These are phyloP conservation scores for Globisporangium okanoganense DNA, from an alignment of 352 stramenopile genomes.

Conservation along the genomic window DNA sequence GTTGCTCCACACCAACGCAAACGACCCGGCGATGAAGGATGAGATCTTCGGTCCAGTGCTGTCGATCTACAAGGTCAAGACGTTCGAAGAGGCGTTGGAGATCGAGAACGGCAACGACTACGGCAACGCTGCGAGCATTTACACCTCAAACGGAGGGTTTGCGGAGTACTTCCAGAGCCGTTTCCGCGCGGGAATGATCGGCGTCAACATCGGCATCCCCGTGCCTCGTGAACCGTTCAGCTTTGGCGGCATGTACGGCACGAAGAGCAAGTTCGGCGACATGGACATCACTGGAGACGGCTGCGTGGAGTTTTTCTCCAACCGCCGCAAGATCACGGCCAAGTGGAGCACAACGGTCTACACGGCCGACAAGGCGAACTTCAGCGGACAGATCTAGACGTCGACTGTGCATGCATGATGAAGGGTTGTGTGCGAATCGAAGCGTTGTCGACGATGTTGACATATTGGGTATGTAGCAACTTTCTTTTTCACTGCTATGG, in stretches of 20 bases:
- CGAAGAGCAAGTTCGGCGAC: conserved; percentile 96
- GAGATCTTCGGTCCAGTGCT: conserved; percentile 99
- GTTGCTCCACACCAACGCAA: conserved; percentile 85
- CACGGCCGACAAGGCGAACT: conserved; percentile 57
- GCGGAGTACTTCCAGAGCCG: conserved; percentile 93
- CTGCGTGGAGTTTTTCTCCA: conserved; percentile 97
- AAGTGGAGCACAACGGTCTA: conserved; percentile 86
- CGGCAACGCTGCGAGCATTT: conserved; percentile 96
- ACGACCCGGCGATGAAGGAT: conserved; percentile 89
- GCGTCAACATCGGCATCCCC: conserved; percentile 96
- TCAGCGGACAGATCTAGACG: conserved; percentile 59
- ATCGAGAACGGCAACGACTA: conserved; percentile 97
- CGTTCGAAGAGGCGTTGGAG: conserved; percentile 92
- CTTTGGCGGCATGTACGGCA: conserved; percentile 97
- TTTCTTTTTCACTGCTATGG: not conserved
- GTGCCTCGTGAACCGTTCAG: conserved; percentile 95
- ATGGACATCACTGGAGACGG: conserved; percentile 98
- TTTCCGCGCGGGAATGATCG: conserved; percentile 93
- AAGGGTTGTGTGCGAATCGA: not conserved
- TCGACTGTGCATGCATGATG: not conserved
- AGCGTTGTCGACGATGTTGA: not conserved
- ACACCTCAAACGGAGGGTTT: conserved; percentile 91
- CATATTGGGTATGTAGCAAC: not conserved
- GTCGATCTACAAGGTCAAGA: conserved; percentile 76
- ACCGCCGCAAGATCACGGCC: conserved; percentile 95